These are phyloP conservation scores for Vitis vinifera DNA, from an alignment of 164 flowering plant species.

Conservation along the genomic window ASM3070453v1 NC_081810.1:1976501-1977000, in stretches of 20 bases:
- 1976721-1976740: no score
- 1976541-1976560: conserved; percentile 62
- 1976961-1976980: conserved; percentile 41
- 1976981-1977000: conserved; percentile 57
- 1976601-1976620: conserved; percentile 84
- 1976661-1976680: conserved; percentile 54
- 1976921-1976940: conserved; percentile 47
- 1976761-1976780: background rate
- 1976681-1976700: conserved; percentile 48
- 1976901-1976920: conserved; percentile 61
- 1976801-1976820: conserved; percentile 31
- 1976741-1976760: no score
- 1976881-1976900: conserved; percentile 63
- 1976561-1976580: conserved; percentile 75
- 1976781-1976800: conserved; percentile 49
- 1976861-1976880: conserved; percentile 58
- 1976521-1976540: conserved; percentile 69
- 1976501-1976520: conserved; percentile 64
- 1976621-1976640: conserved; percentile 59
- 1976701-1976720: background rate
- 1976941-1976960: conserved; percentile 70
- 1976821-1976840: conserved; percentile 14
- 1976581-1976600: conserved; percentile 84
- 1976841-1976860: conserved; percentile 45
- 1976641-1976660: conserved; percentile 60